Evolutionary conservation across 768 basidiomycete species (phyloP).

Genomic region (Phylloporus sp.): DNA sequence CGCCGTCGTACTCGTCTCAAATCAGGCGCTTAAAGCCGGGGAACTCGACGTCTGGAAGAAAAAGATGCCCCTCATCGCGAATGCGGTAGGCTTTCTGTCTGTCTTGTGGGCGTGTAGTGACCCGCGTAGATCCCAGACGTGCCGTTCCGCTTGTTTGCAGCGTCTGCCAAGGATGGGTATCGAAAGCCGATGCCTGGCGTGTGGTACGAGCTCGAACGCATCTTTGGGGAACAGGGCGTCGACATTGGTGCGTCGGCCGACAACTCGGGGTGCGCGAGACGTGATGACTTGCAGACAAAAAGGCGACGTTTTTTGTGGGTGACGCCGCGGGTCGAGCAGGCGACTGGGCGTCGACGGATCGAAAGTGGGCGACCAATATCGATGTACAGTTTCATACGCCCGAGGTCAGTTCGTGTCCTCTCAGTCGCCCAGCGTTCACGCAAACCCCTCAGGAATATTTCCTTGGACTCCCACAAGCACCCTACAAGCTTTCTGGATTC

Average conservation of each 20-base stretch:
- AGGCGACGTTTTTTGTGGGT: slow-evolving; percentile 73
- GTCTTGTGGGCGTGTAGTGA: not conserved
- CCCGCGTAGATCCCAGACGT: slow-evolving; percentile 56
- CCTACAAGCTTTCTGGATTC: slow-evolving; percentile 62
- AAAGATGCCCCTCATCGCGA: slow-evolving; percentile 69
- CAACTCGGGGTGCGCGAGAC: not conserved
- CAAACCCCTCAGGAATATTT: slow-evolving; percentile 68
- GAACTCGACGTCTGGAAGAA: slow-evolving; percentile 65
- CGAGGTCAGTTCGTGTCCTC: slow-evolving; percentile 52
- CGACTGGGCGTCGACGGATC: slow-evolving; percentile 81
- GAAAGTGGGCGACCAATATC: slow-evolving; percentile 80
- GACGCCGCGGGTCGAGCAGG: slow-evolving; percentile 80
- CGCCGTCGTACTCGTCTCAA: slow-evolving; percentile 74
- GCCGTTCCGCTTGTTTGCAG: slow-evolving; percentile 78
- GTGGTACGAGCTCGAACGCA: slow-evolving; percentile 67
- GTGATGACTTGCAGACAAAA: slow-evolving; percentile 49
- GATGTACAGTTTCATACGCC: slow-evolving; percentile 77
- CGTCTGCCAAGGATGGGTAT: slow-evolving; percentile 67
- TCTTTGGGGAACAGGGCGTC: slow-evolving; percentile 55
- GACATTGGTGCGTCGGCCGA: slow-evolving; percentile 52
- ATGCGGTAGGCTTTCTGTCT: slow-evolving; percentile 40
- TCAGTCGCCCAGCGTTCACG: not conserved
- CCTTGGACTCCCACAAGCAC: slow-evolving; percentile 45
- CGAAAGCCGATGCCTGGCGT: slow-evolving; percentile 89
- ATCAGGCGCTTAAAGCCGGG: slow-evolving; percentile 58